Conservation (phyloP, 2,329 filamentous ascomycete genomes). For the Allantophomopsis cytisporea region DNA sequence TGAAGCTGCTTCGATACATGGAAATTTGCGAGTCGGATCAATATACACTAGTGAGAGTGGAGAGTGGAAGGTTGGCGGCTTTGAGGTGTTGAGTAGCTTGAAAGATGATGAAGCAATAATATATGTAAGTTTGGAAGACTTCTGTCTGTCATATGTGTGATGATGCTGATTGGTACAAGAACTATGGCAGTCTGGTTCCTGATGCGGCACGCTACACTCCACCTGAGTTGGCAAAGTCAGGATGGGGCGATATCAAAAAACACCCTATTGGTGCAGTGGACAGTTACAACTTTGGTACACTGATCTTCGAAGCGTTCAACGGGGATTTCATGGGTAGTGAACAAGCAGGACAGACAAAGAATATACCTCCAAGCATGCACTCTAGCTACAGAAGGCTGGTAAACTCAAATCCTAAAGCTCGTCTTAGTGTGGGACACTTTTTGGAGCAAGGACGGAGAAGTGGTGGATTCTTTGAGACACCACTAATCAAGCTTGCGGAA, state of each 20-base stretch:
- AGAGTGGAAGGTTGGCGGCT: conserved; percentile 93
- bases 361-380: conserved; percentile 78
- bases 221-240: conserved; percentile 71
- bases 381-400: conserved; percentile 81
- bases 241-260: conserved; percentile 87
- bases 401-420: conserved; percentile 78
- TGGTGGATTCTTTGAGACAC: conserved; percentile 84
- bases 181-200: conserved; percentile 75
- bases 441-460: conserved; percentile 74
- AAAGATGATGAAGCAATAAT: conserved; percentile 93
- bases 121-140: conserved; percentile 38
- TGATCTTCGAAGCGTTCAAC: conserved; percentile 89
- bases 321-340: conserved; percentile 64
- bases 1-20: conserved; percentile 85
- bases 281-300: conserved; percentile 70
- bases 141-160: too few relatives aligned
- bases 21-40: conserved; percentile 70
- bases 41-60: conserved; percentile 92
- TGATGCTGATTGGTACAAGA: conserved; percentile 30
- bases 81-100: conserved; percentile 86
- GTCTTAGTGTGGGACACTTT: conserved; percentile 74
- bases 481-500: conserved; percentile 82
- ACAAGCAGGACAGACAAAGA: conserved; percentile 74
- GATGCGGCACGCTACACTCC: conserved; percentile 76
- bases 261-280: conserved; percentile 73